Conservation (phyloP, 2,329 filamentous ascomycete genomes). For the Ambrosiella xylebori region DNA sequence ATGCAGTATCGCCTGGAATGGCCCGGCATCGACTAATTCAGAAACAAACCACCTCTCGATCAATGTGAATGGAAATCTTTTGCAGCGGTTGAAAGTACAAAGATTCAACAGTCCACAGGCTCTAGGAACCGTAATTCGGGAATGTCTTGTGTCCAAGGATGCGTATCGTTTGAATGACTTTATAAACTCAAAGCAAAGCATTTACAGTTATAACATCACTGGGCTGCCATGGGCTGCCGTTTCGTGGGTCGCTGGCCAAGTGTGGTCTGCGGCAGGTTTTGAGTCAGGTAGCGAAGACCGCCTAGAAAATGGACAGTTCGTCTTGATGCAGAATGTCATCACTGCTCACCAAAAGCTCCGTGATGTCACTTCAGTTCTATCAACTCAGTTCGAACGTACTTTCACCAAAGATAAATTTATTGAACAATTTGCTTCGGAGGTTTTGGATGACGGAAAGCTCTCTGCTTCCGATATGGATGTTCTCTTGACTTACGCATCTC, state of each 20-base stretch:
- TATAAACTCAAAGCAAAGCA: conserved; percentile 43
- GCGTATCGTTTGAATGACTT: conserved; percentile 60
- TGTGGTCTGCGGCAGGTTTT: conserved; percentile 41
- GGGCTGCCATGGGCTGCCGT: conserved; percentile 52
- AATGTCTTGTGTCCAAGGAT: conserved; percentile 51
- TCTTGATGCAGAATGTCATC: conserved; percentile 47
- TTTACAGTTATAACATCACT: conserved; percentile 54
- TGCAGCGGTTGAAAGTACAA: conserved; percentile 53
- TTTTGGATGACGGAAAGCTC: conserved; percentile 33
- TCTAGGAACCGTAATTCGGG: conserved; percentile 58
- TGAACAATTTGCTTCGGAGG: conserved; percentile 34
- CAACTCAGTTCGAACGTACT: conserved; percentile 44
- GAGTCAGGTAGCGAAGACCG: conserved; percentile 31
- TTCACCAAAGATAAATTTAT: conserved; percentile 51
- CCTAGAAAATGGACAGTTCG: conserved; percentile 44
- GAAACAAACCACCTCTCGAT: conserved; percentile 34
- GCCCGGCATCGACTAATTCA: conserved; percentile 29
- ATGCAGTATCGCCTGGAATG: conserved; percentile 47
- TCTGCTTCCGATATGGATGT: conserved; percentile 51
- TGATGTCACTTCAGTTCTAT: conserved; percentile 25
- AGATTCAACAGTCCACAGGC: conserved; percentile 70
- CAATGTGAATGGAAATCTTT: conserved; percentile 42
- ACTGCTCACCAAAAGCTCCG: conserved; percentile 37
- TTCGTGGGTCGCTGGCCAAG: conserved; percentile 56
- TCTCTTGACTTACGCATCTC: conserved; percentile 49